Conservation (phyloP, 83 land plant species). For the Diphasiastrum complanatum region DNA sequence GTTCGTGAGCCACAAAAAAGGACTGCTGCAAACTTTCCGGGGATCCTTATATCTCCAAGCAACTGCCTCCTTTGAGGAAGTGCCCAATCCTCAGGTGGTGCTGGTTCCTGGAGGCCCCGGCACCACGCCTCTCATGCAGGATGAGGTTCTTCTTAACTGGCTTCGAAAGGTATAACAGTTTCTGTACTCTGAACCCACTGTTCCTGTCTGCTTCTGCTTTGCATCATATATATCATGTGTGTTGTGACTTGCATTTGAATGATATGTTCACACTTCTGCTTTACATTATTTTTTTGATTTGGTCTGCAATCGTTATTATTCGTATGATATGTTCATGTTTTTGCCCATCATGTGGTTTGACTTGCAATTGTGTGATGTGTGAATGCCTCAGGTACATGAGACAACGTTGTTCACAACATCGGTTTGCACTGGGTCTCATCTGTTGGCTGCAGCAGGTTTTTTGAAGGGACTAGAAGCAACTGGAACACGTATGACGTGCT, state of each 20-base stretch:
- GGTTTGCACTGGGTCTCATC: constrained; percentile 34
- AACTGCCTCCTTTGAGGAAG: constrained; percentile 31
- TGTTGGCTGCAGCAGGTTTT: constrained; percentile 34
- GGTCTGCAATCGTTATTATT: not conserved
- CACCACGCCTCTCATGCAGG: constrained; percentile 21
- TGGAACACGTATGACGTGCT: constrained; percentile 17
- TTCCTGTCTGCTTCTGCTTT: no score
- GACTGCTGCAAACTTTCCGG: constrained; percentile 14
- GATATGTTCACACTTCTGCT: not conserved
- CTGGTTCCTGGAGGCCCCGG: constrained; percentile 34
- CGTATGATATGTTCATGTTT: not conserved
- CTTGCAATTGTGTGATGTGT: not conserved
- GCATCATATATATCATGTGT: not conserved
- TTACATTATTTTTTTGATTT: not conserved
- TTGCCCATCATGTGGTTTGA: not conserved
- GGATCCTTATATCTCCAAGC: constrained; percentile 28
- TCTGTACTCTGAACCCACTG: no score
- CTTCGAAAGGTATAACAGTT: constrained; percentile 23
- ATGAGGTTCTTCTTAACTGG: constrained; percentile 28
- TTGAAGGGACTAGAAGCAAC: constrained; percentile 32
- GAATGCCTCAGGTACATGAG: constrained; percentile 28
- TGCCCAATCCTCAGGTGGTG: constrained; percentile 27
- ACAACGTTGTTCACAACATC: constrained; percentile 33
- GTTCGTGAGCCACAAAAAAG: constrained; percentile 28
- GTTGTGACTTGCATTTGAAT: not conserved